Evolutionary conservation across 345 rosid species (phyloP).

Genomic region (Syzygium jambos): DNA sequence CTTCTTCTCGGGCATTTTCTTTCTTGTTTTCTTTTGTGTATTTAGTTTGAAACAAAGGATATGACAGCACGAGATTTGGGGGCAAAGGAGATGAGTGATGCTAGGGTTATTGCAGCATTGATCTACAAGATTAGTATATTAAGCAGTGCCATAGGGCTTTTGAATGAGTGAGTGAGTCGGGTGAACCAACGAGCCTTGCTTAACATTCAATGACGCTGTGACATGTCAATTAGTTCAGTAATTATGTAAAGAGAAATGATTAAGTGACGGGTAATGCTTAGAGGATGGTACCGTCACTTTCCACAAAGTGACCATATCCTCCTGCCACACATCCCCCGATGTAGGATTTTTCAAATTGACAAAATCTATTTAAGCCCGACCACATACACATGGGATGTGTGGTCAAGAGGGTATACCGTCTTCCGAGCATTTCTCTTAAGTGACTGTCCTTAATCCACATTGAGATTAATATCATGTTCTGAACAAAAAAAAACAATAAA

Average conservation of each 20-base stretch:
- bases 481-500: too few species aligned
- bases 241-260: not conserved
- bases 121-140: not conserved
- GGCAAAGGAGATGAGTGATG: not conserved
- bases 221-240: not conserved
- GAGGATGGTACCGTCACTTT: too few species aligned
- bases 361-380: too few species aligned
- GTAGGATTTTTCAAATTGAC: too few species aligned
- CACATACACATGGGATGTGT: too few species aligned
- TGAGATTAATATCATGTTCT: too few species aligned
- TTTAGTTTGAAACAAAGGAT: not conserved
- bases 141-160: not conserved
- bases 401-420: too few species aligned
- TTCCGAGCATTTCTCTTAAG: too few species aligned
- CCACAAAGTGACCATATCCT: too few species aligned
- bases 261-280: too few species aligned
- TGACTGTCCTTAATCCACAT: too few species aligned
- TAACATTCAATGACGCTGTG: not conserved
- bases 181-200: not conserved
- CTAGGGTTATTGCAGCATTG: not conserved
- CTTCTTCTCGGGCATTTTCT: not conserved
- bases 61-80: not conserved
- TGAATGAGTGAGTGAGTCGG: not conserved
- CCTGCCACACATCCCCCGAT: too few species aligned
- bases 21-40: not conserved